Percentiles rank a stretch among this genome's conserved stretches.
These are phyloP conservation scores for Thozetella sp. DNA, from an alignment of 495 filamentous ascomycete species.

Conservation along the genomic window DNA sequence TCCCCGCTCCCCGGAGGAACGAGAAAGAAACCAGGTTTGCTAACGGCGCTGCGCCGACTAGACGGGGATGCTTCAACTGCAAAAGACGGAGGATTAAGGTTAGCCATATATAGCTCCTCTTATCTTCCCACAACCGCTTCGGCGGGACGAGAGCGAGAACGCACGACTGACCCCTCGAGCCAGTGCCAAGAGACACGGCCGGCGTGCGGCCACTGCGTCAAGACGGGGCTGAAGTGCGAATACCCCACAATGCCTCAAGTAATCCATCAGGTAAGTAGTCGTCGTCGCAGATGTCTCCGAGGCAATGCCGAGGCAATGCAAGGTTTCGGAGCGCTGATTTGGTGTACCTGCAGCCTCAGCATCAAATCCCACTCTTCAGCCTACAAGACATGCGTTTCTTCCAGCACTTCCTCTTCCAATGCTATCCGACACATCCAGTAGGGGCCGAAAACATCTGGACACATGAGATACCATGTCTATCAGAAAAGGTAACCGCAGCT, in stretches of 20 bases:
- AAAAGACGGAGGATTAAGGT: constrained; percentile 65
- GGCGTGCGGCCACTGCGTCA: constrained; percentile 59
- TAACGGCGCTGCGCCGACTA: too few relatives aligned
- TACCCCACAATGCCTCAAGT: constrained; percentile 51
- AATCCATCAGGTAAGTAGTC: constrained; percentile 33
- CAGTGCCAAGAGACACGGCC: constrained; percentile 63
- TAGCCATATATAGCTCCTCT: neutral
- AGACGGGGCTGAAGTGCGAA: constrained; percentile 58
- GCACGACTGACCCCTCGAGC: constrained; percentile 3
- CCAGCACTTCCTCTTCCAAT: constrained; percentile 60
- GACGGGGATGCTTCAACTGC: constrained; percentile 64
- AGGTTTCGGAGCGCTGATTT: constrained; percentile 9
- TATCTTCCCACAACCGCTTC: neutral
- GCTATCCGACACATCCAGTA: constrained; percentile 62
- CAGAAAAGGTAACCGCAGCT: constrained; percentile 45
- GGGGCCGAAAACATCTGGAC: constrained; percentile 60
- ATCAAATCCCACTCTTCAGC: constrained; percentile 49
- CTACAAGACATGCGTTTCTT: constrained; percentile 63
- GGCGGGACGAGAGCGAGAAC: neutral
- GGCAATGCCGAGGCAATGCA: neutral
- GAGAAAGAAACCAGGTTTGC: too few relatives aligned
- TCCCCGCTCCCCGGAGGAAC: neutral
- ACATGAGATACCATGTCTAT: constrained; percentile 57
- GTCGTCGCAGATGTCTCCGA: neutral
- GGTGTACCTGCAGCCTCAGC: constrained; percentile 29